A percentile compares a stretch with the other conserved stretches of the same genome.
Evolutionary conservation across 441 rosid species (phyloP).

Genomic region (Gossypium schwendimanii): DNA sequence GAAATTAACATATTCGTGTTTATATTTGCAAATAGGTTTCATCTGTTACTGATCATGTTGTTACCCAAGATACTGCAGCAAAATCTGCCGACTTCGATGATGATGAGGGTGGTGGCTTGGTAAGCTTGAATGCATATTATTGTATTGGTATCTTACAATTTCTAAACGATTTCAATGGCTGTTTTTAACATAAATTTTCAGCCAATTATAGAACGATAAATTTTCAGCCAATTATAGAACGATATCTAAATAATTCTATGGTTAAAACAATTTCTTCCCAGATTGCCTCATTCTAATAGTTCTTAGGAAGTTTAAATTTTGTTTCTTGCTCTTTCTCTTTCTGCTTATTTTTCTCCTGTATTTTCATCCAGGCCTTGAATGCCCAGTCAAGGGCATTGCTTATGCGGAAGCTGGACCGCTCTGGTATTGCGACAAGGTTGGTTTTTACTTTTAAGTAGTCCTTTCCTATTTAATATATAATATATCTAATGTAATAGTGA

Average conservation of each 20-base stretch:
- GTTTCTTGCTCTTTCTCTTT: not conserved
- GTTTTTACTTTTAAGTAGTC: constrained; percentile 16
- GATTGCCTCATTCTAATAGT: constrained; percentile 8
- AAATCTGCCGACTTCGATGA: constrained; percentile 93
- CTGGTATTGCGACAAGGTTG: constrained; percentile 74
- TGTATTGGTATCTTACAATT: not conserved
- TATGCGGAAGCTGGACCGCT: constrained; percentile 82
- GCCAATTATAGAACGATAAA: too few species aligned
- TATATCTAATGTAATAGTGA: constrained; percentile 5
- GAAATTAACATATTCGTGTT: constrained; percentile 1
- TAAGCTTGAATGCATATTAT: constrained; percentile 28
- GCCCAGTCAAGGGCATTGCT: constrained; percentile 83
- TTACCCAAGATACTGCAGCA: constrained; percentile 56
- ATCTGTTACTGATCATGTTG: constrained; percentile 82
- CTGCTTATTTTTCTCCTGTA: not conserved
- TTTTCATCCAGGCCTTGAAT: constrained; percentile 56
- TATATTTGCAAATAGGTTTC: constrained; percentile 47
- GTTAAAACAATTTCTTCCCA: not conserved
- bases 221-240: too few species aligned
- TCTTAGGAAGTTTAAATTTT: not conserved
- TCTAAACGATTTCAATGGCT: too few species aligned
- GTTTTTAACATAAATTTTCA: too few species aligned
- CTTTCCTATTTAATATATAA: not conserved
- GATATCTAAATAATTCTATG: too few species aligned
- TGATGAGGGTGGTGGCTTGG: constrained; percentile 95